Percentiles rank a stretch among this genome's conserved stretches.
Evolutionary conservation across 129 eudicot genomes (phyloP).

Genomic region (Kitagawia praeruptora): DNA sequence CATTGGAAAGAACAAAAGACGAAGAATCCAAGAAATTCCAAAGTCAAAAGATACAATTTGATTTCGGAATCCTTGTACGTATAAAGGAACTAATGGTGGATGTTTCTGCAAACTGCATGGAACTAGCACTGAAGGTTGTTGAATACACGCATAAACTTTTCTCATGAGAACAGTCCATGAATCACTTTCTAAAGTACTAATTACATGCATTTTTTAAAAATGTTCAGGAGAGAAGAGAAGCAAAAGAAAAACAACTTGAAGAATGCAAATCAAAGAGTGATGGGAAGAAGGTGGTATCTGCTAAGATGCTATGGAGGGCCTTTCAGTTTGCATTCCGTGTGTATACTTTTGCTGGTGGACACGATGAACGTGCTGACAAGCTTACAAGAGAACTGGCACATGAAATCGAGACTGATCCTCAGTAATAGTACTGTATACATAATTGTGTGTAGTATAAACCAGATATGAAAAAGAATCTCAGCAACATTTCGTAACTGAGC

Average conservation of each 20-base stretch:
- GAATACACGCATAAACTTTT: background rate
- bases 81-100: constrained; percentile 77
- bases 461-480: background rate
- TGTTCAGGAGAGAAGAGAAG: constrained; percentile 53
- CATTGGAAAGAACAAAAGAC: constrained; percentile 67
- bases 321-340: constrained; percentile 82
- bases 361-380: constrained; percentile 79
- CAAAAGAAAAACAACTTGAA: constrained; percentile 23
- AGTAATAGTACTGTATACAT: constrained; percentile 8
- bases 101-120: constrained; percentile 73
- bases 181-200: background rate
- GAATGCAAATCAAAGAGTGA: constrained; percentile 29
- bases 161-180: background rate
- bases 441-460: background rate
- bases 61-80: constrained; percentile 59
- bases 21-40: constrained; percentile 62
- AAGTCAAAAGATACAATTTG: constrained; percentile 62
- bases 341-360: constrained; percentile 88
- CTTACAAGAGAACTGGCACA: constrained; percentile 72
- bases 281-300: constrained; percentile 38
- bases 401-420: constrained; percentile 55
- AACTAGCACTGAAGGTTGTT: constrained; percentile 59
- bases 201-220: background rate
- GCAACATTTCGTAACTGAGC: background rate
- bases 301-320: constrained; percentile 67